Percentiles rank a stretch among this genome's conserved stretches.
These are phyloP conservation scores for Pleurotus salmoneostramineus DNA, from an alignment of 768 basidiomycete species.

Conservation along the genomic window DNA sequence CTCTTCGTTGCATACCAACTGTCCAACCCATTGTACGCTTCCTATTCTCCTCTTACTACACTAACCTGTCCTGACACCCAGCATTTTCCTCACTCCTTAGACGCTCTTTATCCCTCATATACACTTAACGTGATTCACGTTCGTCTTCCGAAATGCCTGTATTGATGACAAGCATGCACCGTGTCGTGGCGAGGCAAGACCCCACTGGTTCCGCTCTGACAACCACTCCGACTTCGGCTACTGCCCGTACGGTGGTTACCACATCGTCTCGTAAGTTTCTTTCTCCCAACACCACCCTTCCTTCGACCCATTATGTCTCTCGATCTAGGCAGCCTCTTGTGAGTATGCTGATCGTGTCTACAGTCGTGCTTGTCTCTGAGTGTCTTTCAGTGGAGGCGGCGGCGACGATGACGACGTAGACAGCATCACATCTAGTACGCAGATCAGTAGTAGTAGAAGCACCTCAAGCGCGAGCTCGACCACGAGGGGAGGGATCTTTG, in stretches of 20 bases:
- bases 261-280: constrained; percentile 2
- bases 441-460: neutral
- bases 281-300: neutral
- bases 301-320: constrained; percentile 1
- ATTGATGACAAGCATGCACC: constrained; percentile 6
- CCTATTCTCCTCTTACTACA: neutral
- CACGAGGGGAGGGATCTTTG: neutral
- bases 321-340: neutral
- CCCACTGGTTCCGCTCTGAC: neutral
- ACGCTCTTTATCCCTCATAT: neutral
- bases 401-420: neutral
- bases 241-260: neutral
- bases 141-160: neutral
- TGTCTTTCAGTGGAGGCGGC: neutral
- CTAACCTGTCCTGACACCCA: neutral
- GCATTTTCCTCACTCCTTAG: neutral
- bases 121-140: neutral
- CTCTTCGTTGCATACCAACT: constrained; percentile 4
- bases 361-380: too few species aligned
- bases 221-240: neutral
- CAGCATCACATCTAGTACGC: neutral
- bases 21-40: constrained; percentile 1
- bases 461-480: neutral
- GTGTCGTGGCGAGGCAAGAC: constrained; percentile 5
- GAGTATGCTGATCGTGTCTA: neutral